A percentile compares a stretch with the other conserved stretches of the same genome.
These are phyloP conservation scores for Ceratocystiopsis sp. DNA, from an alignment of 2,329 filamentous ascomycete genomes.

Conservation along the genomic window DNA sequence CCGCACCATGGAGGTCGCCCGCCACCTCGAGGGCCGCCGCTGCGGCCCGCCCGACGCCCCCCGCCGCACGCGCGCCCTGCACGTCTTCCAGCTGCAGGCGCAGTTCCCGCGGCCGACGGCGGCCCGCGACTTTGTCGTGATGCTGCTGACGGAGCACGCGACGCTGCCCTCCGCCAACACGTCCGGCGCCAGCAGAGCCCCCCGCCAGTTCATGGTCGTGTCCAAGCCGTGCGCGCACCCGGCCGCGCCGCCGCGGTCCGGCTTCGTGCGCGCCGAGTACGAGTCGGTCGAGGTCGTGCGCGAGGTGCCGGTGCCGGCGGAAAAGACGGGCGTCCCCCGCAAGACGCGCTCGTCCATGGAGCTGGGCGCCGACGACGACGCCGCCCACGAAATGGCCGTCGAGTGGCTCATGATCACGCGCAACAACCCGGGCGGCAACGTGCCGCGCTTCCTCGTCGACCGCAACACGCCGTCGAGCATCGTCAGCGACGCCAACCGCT, in stretches of 20 bases:
- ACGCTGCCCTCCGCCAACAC: background rate
- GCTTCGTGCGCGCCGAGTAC: conserved; percentile 71
- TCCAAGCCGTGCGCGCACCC: conserved; percentile 72
- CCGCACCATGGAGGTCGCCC: conserved; percentile 45
- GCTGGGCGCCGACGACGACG: conserved; percentile 14
- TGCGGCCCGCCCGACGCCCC: background rate
- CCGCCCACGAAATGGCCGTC: conserved; percentile 28
- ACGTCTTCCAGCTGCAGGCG: conserved; percentile 68
- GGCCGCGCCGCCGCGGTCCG: conserved; percentile 49
- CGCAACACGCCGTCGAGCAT: conserved; percentile 72
- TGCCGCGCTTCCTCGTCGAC: conserved; percentile 83
- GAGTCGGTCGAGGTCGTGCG: conserved; percentile 85
- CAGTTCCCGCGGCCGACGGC: conserved; percentile 82
- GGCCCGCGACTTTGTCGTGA: conserved; percentile 72
- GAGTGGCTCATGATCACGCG: conserved; percentile 92
- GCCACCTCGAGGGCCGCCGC: conserved; percentile 35
- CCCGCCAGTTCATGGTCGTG: conserved; percentile 68
- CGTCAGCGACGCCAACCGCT: conserved; percentile 61
- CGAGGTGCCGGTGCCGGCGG: conserved; percentile 48
- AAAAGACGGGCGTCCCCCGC: conserved; percentile 14
- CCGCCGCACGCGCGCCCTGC: background rate
- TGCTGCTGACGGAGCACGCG: conserved; percentile 33
- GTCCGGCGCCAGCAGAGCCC: too few relatives aligned
- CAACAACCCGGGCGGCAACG: conserved; percentile 74
- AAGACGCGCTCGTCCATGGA: conserved; percentile 28